A percentile compares a stretch with the other conserved stretches of the same genome.
Evolutionary conservation across 2,329 filamentous ascomycete species (phyloP).

Genomic region (Didymella segeticola): DNA sequence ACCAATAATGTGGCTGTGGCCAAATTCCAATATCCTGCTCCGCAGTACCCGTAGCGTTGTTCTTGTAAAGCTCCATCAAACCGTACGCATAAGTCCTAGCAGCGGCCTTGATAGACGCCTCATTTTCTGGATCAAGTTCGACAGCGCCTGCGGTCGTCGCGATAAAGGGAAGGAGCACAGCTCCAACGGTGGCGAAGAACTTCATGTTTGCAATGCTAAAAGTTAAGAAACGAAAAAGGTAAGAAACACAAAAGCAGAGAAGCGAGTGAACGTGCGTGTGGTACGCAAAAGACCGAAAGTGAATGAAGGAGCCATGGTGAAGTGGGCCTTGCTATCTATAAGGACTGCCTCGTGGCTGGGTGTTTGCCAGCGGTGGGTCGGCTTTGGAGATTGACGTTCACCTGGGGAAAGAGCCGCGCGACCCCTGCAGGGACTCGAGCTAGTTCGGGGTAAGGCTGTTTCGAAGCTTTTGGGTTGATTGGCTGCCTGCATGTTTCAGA

Average conservation of each 20-base stretch:
- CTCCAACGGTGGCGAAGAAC: conserved; percentile 41
- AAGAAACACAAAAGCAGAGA: conserved; percentile 19
- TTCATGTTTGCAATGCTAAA: conserved; percentile 36
- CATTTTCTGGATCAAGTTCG: conserved; percentile 43
- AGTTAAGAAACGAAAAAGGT: conserved; percentile 27
- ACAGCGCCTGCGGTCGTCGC: conserved; percentile 37
- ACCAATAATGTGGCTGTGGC: conserved; percentile 56
- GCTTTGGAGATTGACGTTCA: conserved; percentile 12
- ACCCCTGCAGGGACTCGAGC: conserved; percentile 5
- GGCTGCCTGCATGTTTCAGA: conserved; percentile 27
- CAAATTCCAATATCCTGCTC: conserved; percentile 49
- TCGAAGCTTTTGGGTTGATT: conserved; percentile 5
- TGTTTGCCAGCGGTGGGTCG: conserved; percentile 13
- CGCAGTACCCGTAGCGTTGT: conserved; percentile 33
- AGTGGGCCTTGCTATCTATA: conserved; percentile 18
- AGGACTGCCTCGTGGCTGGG: conserved; percentile 13
- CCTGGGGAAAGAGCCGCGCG: conserved; percentile 15
- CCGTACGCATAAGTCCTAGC: conserved; percentile 41
- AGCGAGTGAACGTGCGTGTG: conserved; percentile 34
- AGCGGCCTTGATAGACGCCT: conserved; percentile 41
- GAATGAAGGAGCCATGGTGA: conserved; percentile 25
- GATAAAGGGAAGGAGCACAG: conserved; percentile 44
- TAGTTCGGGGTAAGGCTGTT: conserved; percentile 4
- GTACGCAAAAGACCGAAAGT: conserved; percentile 30
- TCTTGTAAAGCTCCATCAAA: conserved; percentile 46